Conservation (phyloP, 768 basidiomycete genomes). For the Mycena vulgaris region DNA sequence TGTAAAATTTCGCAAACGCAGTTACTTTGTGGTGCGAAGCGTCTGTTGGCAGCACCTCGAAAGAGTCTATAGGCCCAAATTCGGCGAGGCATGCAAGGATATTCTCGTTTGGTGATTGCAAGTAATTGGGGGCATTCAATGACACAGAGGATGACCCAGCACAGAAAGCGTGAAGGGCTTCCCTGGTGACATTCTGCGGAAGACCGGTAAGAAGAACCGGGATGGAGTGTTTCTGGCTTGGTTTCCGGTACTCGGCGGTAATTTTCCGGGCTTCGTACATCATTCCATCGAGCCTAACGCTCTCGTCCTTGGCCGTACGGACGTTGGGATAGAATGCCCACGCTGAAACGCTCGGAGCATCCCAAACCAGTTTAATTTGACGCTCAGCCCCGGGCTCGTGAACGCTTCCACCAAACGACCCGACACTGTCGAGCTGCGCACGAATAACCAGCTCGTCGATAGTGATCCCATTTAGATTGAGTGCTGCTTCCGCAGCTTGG, state of each 20-base stretch:
- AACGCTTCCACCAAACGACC: constrained; percentile 14
- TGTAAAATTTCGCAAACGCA: constrained; percentile 27
- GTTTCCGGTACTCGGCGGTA: constrained; percentile 21
- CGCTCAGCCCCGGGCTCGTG: constrained; percentile 4
- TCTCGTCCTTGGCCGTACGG: constrained; percentile 22
- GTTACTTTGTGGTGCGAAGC: constrained; percentile 27
- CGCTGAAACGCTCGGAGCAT: constrained; percentile 27
- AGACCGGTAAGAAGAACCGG: constrained; percentile 23
- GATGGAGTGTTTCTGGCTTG: constrained; percentile 20
- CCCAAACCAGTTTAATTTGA: constrained; percentile 32
- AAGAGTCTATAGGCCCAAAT: constrained; percentile 25
- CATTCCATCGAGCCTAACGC: constrained; percentile 27
- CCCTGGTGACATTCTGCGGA: constrained; percentile 11
- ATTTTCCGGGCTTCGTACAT: constrained; percentile 21
- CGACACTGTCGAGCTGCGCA: constrained; percentile 24
- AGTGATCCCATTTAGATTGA: constrained; percentile 26
- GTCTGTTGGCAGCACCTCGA: constrained; percentile 32
- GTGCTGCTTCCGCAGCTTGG: constrained; percentile 30
- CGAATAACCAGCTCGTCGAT: constrained; percentile 11
- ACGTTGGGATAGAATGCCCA: constrained; percentile 36
- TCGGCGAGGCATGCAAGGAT: constrained; percentile 8
- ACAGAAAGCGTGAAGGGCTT: constrained; percentile 25
- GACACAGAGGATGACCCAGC: constrained; percentile 23
- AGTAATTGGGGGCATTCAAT: constrained; percentile 25
- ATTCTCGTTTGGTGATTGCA: constrained; percentile 15